Evolutionary conservation across 371 early-diverging fungal species (phyloP).

Genomic region (Mortierella sp.): DNA sequence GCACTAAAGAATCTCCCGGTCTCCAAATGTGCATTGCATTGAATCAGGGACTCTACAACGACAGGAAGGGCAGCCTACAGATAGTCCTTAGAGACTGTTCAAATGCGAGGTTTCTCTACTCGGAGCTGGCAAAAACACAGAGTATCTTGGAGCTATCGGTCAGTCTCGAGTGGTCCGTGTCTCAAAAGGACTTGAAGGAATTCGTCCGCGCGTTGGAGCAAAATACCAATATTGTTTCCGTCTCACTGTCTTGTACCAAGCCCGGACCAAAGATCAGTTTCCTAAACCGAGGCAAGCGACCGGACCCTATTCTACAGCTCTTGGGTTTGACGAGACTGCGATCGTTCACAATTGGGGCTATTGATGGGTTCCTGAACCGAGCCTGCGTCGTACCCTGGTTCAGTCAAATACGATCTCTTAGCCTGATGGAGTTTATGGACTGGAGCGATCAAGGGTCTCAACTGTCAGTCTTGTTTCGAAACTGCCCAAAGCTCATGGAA

Average conservation of each 20-base stretch:
- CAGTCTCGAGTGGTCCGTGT: neutral
- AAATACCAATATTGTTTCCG: neutral
- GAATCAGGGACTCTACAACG: neutral
- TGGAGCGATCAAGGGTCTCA: neutral
- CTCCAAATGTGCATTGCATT: neutral
- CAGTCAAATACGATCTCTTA: neutral
- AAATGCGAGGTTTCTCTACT: neutral
- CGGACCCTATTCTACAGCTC: neutral
- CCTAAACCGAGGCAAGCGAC: neutral
- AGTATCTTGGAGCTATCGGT: neutral
- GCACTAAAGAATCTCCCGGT: neutral
- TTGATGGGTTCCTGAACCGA: constrained; percentile 4
- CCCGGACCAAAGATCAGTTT: neutral
- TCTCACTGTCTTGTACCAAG: neutral
- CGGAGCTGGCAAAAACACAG: neutral
- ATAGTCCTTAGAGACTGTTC: neutral
- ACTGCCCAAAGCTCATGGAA: constrained; percentile 9
- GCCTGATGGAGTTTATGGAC: neutral
- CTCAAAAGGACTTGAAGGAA: neutral
- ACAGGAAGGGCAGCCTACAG: neutral
- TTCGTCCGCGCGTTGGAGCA: neutral
- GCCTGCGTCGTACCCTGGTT: neutral
- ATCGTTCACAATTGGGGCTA: neutral
- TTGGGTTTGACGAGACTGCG: constrained; percentile 1
- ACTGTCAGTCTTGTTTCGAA: neutral